phyloP scores from a whole-genome alignment of 176 grass and related monocot genomes.

The Phragmites australis region DNA sequence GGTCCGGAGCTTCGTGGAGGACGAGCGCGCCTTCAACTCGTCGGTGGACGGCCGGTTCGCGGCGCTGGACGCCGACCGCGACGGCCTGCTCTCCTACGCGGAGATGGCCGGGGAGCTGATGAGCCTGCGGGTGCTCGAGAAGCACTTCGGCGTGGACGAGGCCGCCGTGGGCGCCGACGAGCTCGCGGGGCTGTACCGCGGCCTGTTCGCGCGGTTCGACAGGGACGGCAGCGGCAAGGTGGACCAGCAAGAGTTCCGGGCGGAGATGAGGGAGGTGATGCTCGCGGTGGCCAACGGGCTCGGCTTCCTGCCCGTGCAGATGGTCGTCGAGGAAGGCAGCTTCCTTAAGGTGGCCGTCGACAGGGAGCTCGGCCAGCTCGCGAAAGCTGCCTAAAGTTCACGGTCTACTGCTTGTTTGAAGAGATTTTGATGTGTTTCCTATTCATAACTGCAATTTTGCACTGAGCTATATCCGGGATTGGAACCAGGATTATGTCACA shows the following conservation, averaged over 20 bases:
- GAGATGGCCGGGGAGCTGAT: slow-evolving; percentile 58
- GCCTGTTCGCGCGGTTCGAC: slow-evolving; percentile 60
- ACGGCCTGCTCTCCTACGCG: slow-evolving; percentile 54
- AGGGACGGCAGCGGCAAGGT: slow-evolving; percentile 59
- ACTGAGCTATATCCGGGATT: too few species aligned
- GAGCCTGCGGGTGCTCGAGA: slow-evolving; percentile 51
- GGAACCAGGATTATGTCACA: too few species aligned
- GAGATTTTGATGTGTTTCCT: neutral
- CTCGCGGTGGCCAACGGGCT: slow-evolving; percentile 59
- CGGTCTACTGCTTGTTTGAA: neutral
- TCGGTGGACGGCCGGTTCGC: slow-evolving; percentile 53
- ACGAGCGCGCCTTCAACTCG: slow-evolving; percentile 52
- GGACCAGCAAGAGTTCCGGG: slow-evolving; percentile 55
- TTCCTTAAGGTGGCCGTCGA: slow-evolving; percentile 69
- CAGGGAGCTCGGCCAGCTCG: slow-evolving; percentile 52
- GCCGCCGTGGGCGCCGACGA: neutral
- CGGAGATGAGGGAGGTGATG: slow-evolving; percentile 71
- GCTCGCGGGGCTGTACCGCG: slow-evolving; percentile 38
- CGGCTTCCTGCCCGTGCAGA: slow-evolving; percentile 62
- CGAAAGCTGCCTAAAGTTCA: slow-evolving; percentile 7
- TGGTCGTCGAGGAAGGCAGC: slow-evolving; percentile 75
- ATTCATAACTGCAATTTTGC: neutral
- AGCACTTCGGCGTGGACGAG: slow-evolving; percentile 58
- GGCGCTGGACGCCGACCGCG: slow-evolving; percentile 45
- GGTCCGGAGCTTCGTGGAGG: slow-evolving; percentile 54